phyloP scores from a whole-genome alignment of 768 basidiomycete species.

The Boletus coccyginus region DNA sequence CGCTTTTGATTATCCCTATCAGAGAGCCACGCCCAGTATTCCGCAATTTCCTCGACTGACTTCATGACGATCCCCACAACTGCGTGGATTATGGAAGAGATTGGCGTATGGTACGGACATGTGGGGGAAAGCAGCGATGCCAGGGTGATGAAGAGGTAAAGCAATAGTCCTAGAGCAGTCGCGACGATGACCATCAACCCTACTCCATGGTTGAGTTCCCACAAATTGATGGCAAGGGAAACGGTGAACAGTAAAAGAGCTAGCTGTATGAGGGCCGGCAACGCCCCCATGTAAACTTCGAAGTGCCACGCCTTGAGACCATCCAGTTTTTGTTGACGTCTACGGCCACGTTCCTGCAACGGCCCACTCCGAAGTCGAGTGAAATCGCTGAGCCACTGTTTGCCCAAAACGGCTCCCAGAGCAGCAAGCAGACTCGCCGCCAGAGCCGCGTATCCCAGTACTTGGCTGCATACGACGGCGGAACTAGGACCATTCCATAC shows the following conservation, averaged over 20 bases:
- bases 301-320: constrained; percentile 20
- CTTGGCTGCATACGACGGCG: constrained; percentile 13
- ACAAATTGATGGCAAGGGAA: constrained; percentile 13
- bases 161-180: constrained; percentile 8
- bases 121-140: constrained; percentile 8
- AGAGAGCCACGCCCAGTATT: constrained; percentile 5
- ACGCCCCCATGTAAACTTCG: constrained; percentile 5
- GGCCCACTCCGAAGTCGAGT: constrained; percentile 10
- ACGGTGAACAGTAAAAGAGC: constrained; percentile 21
- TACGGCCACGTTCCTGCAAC: constrained; percentile 11
- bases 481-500: constrained; percentile 18
- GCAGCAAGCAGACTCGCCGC: constrained; percentile 22
- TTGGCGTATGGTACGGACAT: constrained; percentile 21
- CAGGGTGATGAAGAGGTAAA: constrained; percentile 18
- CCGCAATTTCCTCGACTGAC: background rate
- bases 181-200: constrained; percentile 9
- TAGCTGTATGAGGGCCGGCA: constrained; percentile 20
- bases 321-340: constrained; percentile 17
- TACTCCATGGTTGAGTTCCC: constrained; percentile 9
- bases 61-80: background rate
- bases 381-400: constrained; percentile 15
- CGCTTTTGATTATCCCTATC: background rate
- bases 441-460: constrained; percentile 20
- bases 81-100: constrained; percentile 8
- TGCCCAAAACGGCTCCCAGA: constrained; percentile 19